Base-by-base conservation (phyloP, 768 basidiomycete species). In the Suillus lakei region DNA sequence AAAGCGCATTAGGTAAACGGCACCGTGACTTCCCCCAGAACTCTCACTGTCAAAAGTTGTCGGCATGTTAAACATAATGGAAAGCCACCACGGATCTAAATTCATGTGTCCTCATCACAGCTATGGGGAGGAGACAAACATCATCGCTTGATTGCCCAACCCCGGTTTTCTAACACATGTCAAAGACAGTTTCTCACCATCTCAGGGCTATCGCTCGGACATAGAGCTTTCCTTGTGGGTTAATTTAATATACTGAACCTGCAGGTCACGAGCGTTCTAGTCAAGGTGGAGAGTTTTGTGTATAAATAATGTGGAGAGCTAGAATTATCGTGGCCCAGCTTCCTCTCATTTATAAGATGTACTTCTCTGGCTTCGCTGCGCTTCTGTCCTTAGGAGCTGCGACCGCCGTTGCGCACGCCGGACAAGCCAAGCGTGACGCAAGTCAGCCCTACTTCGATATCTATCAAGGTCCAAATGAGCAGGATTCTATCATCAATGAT, bases 391-490 rank as follows among this genome's bases (percentile, higher is more conserved):
- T 56, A 44, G 63, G 55, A 15, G 67, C 51, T 54, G 63, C 55
- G 30, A 61, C 65, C 10, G 48, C 26, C n/a, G 34, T 60, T 23
- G 38, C 65, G 26, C 61, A 23, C 30, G 54, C 62, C 16, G 66
- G 64, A 18, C 53, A 32, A 28, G 48, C 62, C 34, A 66, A 64
- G 60, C 69, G 62, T 28, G 63, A 66, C 36, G 43, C 46, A 18
- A 68, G 64, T 41, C 51, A 63, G 64, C 59, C 68, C 5, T 66
- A 63, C 44, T 66, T 70, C 53, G 60, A 70, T 43, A 64, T 62
- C 21, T 70, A 64, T 39, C 60, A 70, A 41, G 67, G 65, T 3
- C 51, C 67, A 18, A 66, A 61, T 56, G 43, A 60, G 36, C 67
- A 70, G 38, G 62, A 66, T 34, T 64, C 67, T 7, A 28, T 66